Base-by-base conservation (phyloP, 441 rosid genomes). In the Viola pubescens region DNA sequence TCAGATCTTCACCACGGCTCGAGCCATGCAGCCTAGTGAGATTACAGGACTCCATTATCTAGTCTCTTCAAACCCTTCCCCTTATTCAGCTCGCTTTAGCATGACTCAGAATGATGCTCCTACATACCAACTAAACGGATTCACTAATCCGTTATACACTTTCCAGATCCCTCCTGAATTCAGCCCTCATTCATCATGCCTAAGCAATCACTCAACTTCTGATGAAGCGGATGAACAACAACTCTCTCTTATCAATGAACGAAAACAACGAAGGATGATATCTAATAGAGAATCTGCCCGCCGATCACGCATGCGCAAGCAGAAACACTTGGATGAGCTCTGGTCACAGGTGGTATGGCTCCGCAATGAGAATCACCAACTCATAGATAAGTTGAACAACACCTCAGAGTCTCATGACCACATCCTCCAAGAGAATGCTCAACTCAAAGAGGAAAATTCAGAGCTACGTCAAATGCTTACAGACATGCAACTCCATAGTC, bases 241-340 rank as follows among this genome's bases (percentile, higher is more conserved):
- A 12, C 73, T 67, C 61, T 75, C 77, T 34, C 44, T 84, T 14
- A 78, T 82, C 71, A 87, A 88, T 40, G 83, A 82, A 60, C 65
- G 97, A 72, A 91, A 88, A 61, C 69, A 87, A 60, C 86, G 88
- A 70, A 58, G 97, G 68, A 88, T 88, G 81, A 67, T 82, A 44
- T 88, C 91, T 4, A 91, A 91, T 73, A 73, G 97, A 63, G 97
- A 91, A 58, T 91, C 96, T 0, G 97, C 97, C 9, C 76, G 88
- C 56, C 68, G 97, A 60, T 91, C 97, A 7, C 81, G 94, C 77
- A 74, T 84, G 96, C 81, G 81, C 74, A 90, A 90, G 60, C 94
- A 86, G 80, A 84, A 84, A 74, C 94, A 79, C 63, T 44, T 91
- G 58, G 83, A 86, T 66, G 96, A 88, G 67, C 81, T 91, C 3